Evolutionary conservation across 257 asterid species (phyloP), one percentile per base, ranked within the genome.

Genomic region (Nicotiana tomentosiformis): DNA sequence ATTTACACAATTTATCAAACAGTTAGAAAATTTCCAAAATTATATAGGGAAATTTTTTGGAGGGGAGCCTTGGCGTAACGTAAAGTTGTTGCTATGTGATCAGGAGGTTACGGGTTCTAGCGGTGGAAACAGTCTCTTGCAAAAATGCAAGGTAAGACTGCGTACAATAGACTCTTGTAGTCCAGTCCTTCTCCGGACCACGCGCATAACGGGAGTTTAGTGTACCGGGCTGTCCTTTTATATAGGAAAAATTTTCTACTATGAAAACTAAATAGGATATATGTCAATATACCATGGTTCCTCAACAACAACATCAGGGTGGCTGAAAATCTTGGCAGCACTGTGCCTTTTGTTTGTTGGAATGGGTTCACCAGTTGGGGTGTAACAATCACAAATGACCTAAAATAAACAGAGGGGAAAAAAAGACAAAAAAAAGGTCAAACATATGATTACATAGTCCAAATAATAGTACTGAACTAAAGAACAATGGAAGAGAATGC

Each of bases 311-410:
- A 96, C 99, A 85, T 89, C 91, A 17, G 97, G 85, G 86, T 96
- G 86, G 14, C 97, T 92, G 86, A 96, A 96, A 84, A 96, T 43
- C 87, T 94, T 91, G 81, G 99, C 98, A 82, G 99, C 99, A 84
- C 56, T 89, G 86, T 89, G 64, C 68, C 99, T 97, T 84, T 94
- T 96, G 93, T 96, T 96, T 10, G 98, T 96, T 15, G 99, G 99
- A 80, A 96, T 94, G 49, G 98, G 99, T 87, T 93, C 98, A 12
- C 99, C 99, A 65, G 92, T 91, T 66, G 99, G 99, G 0, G 99
- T 96, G 85, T 96, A 94, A 51, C 98, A 80, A 78, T 96, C 99
- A 61, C 99, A 96, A 60, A 96, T 90, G 51, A 96, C 98, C 99
- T n/a, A 39, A 39, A 15, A 39, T 3, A 4, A 37, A 37, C 11